Base-by-base conservation (phyloP, 192 early-diverging fungal genomes). In the Chytriomyces confervae region DNA sequence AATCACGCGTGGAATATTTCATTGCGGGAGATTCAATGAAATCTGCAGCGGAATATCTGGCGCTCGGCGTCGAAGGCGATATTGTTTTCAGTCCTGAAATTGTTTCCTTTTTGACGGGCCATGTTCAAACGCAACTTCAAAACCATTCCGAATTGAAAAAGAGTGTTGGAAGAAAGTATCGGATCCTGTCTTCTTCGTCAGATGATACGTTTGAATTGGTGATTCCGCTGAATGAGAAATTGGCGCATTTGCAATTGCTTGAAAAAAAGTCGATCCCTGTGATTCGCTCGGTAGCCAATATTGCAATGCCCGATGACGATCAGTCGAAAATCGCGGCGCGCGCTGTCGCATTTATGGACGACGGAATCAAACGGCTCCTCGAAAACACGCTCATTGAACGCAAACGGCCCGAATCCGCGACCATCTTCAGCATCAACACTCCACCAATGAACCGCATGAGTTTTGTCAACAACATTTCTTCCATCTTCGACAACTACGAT, bases 11-110 rank as follows among this genome's bases (percentile, higher is more conserved):
- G 10, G 77, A 79, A 50, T 72, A 72, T 45, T 79, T 79, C 47
- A 53, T 79, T 69, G 68, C 77, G 29, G 77, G 77, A 45, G 62
- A 70, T 16, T 69, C 77, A 16, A 70, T 79, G 77, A 65, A 72
- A 49, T 16, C 24, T 46, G 77, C 77, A 0, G 68, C 67, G 2
- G 77, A 64, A 29, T 64, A 50, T 36, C 27, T 79, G 24, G 61
- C 49, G 0, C 8, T 62, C 65, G 77, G 69, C 1, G 50, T 13
- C 8, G 69, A 65, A 62, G 77, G 77, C 5, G 77, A 79, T 29
- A 9, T 79, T 49, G 77, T 65, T n/a, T 79, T 79, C 74, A 76
- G 63, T 50, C 49, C 74, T n/a, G 62, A 79, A 23, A 16, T 79
- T 7, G 43, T 69, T 3, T 29, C 51, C 6, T 50, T 62, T 13